Evolutionary conservation across 805 yeast species (phyloP).

Genomic region (Sungouiella blattae): DNA sequence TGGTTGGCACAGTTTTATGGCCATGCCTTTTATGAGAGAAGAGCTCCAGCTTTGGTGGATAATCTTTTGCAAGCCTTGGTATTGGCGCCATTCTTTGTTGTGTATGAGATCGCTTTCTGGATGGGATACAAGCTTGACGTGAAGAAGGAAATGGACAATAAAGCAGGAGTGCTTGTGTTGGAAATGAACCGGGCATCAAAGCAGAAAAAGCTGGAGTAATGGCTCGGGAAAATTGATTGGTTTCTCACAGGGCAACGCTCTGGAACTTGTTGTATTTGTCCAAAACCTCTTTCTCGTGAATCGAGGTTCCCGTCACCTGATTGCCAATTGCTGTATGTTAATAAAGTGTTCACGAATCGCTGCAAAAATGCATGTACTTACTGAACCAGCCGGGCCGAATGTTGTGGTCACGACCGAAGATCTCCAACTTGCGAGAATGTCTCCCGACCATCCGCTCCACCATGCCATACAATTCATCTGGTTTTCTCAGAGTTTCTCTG

Average conservation of each 20-base stretch:
- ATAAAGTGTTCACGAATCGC: neutral
- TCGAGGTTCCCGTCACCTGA: slow-evolving; percentile 58
- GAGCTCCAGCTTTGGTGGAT: slow-evolving; percentile 86
- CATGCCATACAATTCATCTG: slow-evolving; percentile 83
- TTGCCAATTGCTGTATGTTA: slow-evolving; percentile 60
- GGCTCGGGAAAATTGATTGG: too few species aligned
- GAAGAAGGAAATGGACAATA: slow-evolving; percentile 45
- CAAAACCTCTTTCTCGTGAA: slow-evolving; percentile 57
- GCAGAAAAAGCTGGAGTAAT: slow-evolving; percentile 10
- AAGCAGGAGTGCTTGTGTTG: slow-evolving; percentile 39
- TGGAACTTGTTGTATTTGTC: slow-evolving; percentile 25
- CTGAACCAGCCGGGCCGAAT: slow-evolving; percentile 87
- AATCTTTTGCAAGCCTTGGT: slow-evolving; percentile 81
- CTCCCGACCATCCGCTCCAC: slow-evolving; percentile 81
- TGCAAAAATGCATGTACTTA: slow-evolving; percentile 20
- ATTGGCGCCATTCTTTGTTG: slow-evolving; percentile 86
- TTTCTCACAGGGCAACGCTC: neutral
- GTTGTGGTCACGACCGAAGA: slow-evolving; percentile 86
- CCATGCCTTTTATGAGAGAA: slow-evolving; percentile 74
- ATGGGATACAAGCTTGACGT: slow-evolving; percentile 60
- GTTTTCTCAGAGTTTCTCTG: slow-evolving; percentile 85
- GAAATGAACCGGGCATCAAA: slow-evolving; percentile 26
- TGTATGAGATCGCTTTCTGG: slow-evolving; percentile 68
- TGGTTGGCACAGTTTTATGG: slow-evolving; percentile 90
- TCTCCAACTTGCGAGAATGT: slow-evolving; percentile 74